These are phyloP conservation scores for Verticillium tricorpus DNA, from an alignment of 2,329 filamentous ascomycete genomes.

Conservation along the genomic window DNA sequence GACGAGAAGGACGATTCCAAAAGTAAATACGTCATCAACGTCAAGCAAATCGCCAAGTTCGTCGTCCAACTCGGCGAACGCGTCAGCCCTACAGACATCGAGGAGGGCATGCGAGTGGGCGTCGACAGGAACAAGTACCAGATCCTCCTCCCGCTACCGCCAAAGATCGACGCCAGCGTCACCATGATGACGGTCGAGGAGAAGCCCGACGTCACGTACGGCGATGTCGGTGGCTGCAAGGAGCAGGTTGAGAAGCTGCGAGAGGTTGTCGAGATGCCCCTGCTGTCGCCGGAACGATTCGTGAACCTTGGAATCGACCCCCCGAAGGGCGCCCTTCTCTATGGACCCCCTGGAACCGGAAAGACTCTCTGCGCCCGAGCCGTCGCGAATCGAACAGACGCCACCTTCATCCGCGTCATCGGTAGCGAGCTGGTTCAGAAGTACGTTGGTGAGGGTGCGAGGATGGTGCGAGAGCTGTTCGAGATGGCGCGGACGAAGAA, in stretches of 20 bases:
- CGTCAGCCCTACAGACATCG: constrained; percentile 96
- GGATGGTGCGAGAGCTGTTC: constrained; percentile 98
- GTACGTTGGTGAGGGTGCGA: constrained; percentile 95
- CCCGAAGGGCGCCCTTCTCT: constrained; percentile 93
- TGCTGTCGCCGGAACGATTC: constrained; percentile 93
- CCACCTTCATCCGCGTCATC: constrained; percentile 97
- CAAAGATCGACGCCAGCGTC: constrained; percentile 97
- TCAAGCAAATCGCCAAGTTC: constrained; percentile 99
- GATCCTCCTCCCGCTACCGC: constrained; percentile 90
- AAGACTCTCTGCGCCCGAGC: constrained; percentile 98
- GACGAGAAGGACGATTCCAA: constrained; percentile 95
- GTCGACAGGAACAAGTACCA: constrained; percentile 99
- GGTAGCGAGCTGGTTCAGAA: constrained; percentile 97
- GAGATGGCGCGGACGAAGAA: constrained; percentile 99
- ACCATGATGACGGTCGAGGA: constrained; percentile 99
- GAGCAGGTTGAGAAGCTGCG: constrained; percentile 99
- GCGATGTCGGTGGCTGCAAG: constrained; percentile 97
- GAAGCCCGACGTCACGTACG: constrained; percentile 98
- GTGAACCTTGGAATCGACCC: constrained; percentile 99
- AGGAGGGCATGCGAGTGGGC: constrained; percentile 97
- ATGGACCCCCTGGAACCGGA: constrained; percentile 95
- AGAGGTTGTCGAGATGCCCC: constrained; percentile 97
- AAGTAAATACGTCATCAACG: constrained; percentile 99
- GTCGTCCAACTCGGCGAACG: constrained; percentile 96
- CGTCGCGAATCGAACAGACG: constrained; percentile 95